Evolutionary conservation across 1,139 yeast species (phyloP).

Genomic region (Blastobotrys buckinghamii): DNA sequence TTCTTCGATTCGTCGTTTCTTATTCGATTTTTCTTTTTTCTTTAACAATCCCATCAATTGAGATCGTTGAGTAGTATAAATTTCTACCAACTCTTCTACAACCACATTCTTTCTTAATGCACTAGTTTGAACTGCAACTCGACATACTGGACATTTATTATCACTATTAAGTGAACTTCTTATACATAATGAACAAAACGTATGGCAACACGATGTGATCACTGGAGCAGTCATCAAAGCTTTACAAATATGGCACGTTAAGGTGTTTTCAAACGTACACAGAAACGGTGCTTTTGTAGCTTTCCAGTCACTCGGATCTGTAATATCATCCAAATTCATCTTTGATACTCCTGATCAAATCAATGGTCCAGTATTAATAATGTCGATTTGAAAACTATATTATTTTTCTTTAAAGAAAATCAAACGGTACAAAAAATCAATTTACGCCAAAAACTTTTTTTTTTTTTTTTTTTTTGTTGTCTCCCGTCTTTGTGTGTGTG

Average conservation of each 20-base stretch:
- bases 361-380: no score
- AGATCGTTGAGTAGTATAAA: slow-evolving; percentile 41
- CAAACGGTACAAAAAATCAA: neutral
- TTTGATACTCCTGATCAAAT: no score
- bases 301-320: slow-evolving; percentile 72
- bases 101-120: slow-evolving; percentile 60
- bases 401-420: no score
- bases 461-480: neutral
- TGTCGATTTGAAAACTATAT: no score
- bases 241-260: slow-evolving; percentile 89
- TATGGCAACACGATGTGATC: slow-evolving; percentile 79
- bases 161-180: slow-evolving; percentile 59
- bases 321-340: slow-evolving; percentile 33
- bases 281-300: slow-evolving; percentile 49
- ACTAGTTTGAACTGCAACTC: slow-evolving; percentile 64
- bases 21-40: neutral
- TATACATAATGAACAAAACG: slow-evolving; percentile 87
- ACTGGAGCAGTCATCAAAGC: slow-evolving; percentile 81
- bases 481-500: no score
- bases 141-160: slow-evolving; percentile 74
- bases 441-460: neutral
- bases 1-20: neutral
- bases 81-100: slow-evolving; percentile 65
- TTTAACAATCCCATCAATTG: slow-evolving; percentile 1
- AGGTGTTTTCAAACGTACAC: slow-evolving; percentile 57